Conservation (phyloP, 257 asterid species). For the Schizonepeta tenuifolia region DNA sequence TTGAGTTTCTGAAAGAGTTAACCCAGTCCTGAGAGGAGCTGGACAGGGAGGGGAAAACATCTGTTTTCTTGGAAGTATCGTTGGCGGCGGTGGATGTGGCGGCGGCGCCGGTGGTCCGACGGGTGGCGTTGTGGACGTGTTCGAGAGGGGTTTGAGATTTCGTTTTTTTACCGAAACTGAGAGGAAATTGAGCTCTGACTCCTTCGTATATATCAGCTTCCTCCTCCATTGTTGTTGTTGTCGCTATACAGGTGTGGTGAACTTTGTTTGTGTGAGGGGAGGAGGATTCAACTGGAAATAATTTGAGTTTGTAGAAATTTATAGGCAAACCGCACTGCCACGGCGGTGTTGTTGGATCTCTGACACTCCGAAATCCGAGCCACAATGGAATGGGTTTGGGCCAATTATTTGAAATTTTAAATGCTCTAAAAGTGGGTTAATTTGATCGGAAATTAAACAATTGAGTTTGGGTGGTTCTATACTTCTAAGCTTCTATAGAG, state of each 20-base stretch:
- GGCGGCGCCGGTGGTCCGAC: conserved; percentile 49
- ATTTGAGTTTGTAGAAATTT: conserved; percentile 29
- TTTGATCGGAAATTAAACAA: too few species aligned
- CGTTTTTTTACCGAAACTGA: conserved; percentile 76
- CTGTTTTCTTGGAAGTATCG: conserved; percentile 28
- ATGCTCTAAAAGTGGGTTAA: too few species aligned
- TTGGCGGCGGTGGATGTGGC: conserved; percentile 23
- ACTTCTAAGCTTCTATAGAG: too few species aligned
- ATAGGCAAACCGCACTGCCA: conserved; percentile 18
- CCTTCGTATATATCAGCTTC: conserved; percentile 80
- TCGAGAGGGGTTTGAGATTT: conserved; percentile 72
- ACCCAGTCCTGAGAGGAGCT: conserved; percentile 66
- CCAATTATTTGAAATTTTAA: background rate
- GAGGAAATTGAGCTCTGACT: conserved; percentile 76
- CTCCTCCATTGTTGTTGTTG: conserved; percentile 35
- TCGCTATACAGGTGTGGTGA: background rate
- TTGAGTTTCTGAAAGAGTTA: conserved; percentile 54
- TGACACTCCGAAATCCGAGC: background rate
- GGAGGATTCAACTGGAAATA: background rate
- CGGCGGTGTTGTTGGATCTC: background rate
- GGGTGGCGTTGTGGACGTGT: conserved; percentile 78
- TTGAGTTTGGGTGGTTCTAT: too few species aligned
- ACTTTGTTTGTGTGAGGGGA: too few species aligned
- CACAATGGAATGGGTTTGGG: background rate
- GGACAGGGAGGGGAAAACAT: conserved; percentile 50